Evolutionary conservation across 768 basidiomycete species (phyloP).

Genomic region (Boletus subparvulus): DNA sequence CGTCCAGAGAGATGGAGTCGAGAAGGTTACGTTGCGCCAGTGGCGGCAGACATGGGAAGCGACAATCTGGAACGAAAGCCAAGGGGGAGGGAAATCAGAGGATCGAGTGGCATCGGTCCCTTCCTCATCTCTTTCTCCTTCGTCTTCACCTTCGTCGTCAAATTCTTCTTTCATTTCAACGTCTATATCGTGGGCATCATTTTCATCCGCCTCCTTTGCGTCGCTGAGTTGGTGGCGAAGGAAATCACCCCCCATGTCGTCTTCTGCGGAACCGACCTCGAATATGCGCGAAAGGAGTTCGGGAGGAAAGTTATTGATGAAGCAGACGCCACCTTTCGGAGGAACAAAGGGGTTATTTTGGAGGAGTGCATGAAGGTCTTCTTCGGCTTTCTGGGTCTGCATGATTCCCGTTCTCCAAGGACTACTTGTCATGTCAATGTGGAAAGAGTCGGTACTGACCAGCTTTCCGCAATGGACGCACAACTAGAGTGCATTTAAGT

Average conservation of each 20-base stretch:
- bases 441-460: neutral
- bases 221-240: slow-evolving; percentile 28
- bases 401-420: slow-evolving; percentile 1
- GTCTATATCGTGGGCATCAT: slow-evolving; percentile 12
- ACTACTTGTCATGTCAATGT: neutral
- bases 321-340: slow-evolving; percentile 41
- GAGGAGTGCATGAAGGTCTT: slow-evolving; percentile 25
- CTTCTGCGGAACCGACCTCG: slow-evolving; percentile 44
- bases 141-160: slow-evolving; percentile 26
- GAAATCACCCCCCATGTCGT: slow-evolving; percentile 19
- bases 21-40: slow-evolving; percentile 55
- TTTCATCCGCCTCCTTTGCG: slow-evolving; percentile 30
- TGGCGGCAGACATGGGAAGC: slow-evolving; percentile 38
- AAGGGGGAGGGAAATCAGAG: neutral
- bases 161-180: neutral
- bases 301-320: slow-evolving; percentile 52
- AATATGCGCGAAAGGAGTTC: slow-evolving; percentile 61
- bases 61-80: slow-evolving; percentile 47
- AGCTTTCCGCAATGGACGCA: too few species aligned
- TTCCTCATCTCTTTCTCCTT: neutral
- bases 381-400: neutral
- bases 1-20: slow-evolving; percentile 60
- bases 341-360: slow-evolving; percentile 50
- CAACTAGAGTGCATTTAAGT: too few species aligned
- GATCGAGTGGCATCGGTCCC: slow-evolving; percentile 3